These are phyloP conservation scores for Chionographis japonica DNA, from an alignment of 106 monocot genomes.

Conservation along the genomic window DNA sequence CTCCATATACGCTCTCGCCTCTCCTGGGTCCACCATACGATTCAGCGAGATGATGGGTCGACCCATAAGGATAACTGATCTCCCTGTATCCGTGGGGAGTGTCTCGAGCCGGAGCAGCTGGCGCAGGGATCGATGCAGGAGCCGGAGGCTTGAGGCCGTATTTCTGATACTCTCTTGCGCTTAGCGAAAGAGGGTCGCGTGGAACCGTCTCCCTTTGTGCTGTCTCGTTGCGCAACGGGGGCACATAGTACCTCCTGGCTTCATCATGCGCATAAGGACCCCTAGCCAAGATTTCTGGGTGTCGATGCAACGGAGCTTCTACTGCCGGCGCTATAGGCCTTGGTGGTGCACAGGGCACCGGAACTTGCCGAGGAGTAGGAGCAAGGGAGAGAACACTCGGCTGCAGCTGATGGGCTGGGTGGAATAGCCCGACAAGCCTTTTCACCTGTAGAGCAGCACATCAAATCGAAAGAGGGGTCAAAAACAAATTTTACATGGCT, in stretches of 20 bases:
- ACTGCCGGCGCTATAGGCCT: conserved; percentile 4
- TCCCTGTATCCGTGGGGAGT: not conserved
- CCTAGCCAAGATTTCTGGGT: conserved; percentile 1
- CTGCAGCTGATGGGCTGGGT: not conserved
- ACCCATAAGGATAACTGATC: not conserved
- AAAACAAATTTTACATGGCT: too few species aligned
- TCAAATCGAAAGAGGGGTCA: not conserved
- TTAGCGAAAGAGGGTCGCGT: conserved; percentile 5
- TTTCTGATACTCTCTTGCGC: conserved; percentile 19
- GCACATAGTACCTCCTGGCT: too few species aligned
- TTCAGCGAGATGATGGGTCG: not conserved
- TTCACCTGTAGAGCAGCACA: conserved; percentile 13
- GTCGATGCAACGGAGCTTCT: not conserved
- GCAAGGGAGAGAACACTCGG: not conserved
- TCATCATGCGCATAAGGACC: not conserved
- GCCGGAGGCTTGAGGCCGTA: conserved; percentile 6
- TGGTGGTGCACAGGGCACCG: not conserved
- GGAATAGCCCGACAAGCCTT: conserved; percentile 12
- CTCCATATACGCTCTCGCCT: not conserved
- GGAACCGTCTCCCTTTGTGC: conserved; percentile 5
- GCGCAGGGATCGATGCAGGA: not conserved
- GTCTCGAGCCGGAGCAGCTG: not conserved
- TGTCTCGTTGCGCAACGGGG: not conserved
- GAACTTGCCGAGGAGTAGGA: not conserved
- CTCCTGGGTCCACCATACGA: not conserved